Conservation (phyloP, 2,329 filamentous ascomycete species). For the Epichloe sibirici region DNA sequence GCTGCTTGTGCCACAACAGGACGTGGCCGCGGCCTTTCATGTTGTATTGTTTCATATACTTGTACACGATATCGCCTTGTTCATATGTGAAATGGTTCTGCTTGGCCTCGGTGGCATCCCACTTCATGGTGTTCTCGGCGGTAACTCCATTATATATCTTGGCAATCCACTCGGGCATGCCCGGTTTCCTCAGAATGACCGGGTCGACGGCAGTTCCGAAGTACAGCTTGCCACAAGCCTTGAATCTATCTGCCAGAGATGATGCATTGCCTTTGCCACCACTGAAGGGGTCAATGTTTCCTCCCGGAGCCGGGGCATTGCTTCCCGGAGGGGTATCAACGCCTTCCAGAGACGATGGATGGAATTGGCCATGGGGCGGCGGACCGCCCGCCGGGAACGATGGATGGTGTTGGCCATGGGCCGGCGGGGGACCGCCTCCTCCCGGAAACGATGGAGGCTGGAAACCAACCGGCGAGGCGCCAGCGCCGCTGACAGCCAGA, state of each 20-base stretch:
- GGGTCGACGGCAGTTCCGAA: not conserved
- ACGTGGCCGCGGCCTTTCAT: not conserved
- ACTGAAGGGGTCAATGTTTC: too few species aligned
- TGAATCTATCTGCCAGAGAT: not conserved
- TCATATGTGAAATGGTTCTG: too few species aligned
- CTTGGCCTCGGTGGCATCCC: constrained; percentile 39
- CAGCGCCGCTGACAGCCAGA: not conserved
- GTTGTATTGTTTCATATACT: not conserved
- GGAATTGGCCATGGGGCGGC: too few species aligned
- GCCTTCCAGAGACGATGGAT: too few species aligned
- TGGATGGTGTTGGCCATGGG: too few species aligned
- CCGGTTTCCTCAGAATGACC: rapidly evolving
- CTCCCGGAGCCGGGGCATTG: too few species aligned
- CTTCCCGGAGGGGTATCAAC: too few species aligned
- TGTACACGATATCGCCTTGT: too few species aligned
- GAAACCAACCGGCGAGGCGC: not conserved
- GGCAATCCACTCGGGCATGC: not conserved
- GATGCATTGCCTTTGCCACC: not conserved
- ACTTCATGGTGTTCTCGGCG: constrained; percentile 60
- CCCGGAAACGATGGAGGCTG: not conserved
- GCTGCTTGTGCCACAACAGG: not conserved
- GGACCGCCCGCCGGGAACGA: too few species aligned
- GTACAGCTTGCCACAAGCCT: not conserved
- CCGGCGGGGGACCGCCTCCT: not conserved
- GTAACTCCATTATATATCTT: constrained; percentile 47